Conservation (phyloP, 2,329 filamentous ascomycete genomes). For the Aspergillus quadricinctus region DNA sequence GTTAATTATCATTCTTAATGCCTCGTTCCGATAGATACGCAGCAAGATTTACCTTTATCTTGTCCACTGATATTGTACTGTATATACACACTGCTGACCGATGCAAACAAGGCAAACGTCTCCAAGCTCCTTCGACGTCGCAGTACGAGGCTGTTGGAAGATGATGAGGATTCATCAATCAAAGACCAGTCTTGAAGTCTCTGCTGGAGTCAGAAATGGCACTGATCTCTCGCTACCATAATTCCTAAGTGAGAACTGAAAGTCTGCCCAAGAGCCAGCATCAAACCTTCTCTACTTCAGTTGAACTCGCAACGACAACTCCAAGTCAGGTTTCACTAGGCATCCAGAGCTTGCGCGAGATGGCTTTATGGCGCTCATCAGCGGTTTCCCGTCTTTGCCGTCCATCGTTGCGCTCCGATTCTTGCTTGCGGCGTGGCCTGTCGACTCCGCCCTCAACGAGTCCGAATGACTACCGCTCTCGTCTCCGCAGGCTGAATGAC, state of each 20-base stretch:
- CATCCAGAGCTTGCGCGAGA: neutral
- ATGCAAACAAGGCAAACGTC: conserved; percentile 1
- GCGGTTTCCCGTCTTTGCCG: conserved; percentile 14
- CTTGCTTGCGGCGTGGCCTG: conserved; percentile 14
- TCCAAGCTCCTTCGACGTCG: neutral
- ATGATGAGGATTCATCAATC: neutral
- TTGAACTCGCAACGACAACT: neutral
- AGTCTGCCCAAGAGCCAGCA: neutral
- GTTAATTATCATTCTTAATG: neutral
- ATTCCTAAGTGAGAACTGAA: neutral
- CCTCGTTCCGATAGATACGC: neutral
- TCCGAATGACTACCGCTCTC: conserved; percentile 25
- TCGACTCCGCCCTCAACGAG: conserved; percentile 17
- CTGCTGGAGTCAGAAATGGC: neutral
- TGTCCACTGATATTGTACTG: no score
- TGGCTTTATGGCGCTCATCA: conserved; percentile 8
- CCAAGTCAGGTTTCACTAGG: neutral
- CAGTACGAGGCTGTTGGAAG: neutral
- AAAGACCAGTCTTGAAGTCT: neutral
- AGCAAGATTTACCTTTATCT: neutral
- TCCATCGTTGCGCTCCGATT: conserved; percentile 6
- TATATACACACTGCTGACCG: no score
- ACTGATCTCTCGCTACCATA: neutral
- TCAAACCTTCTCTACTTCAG: neutral
- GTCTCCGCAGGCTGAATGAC: conserved; percentile 34